Percentiles rank a stretch among this genome's conserved stretches.
Conservation (phyloP, 352 stramenopile species). For the Phytophthora kernoviae region DNA sequence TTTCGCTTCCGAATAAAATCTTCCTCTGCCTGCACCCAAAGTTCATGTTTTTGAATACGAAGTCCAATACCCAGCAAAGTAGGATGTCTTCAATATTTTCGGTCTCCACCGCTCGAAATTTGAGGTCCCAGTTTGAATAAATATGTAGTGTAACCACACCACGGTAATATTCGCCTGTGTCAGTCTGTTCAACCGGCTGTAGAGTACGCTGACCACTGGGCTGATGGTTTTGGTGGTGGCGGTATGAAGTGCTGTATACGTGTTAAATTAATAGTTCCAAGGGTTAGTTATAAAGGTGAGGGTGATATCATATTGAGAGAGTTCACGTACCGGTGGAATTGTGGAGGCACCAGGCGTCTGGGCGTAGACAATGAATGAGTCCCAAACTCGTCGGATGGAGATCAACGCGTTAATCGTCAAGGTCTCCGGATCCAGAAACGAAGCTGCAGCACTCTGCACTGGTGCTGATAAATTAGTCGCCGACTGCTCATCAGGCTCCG, state of each 20-base stretch:
- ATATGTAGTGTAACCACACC: too few relatives aligned
- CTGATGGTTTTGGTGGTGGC: constrained; percentile 29
- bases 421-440: constrained; percentile 25
- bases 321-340: constrained; percentile 40
- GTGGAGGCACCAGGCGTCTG: constrained; percentile 33
- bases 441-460: background rate
- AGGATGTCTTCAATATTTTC: constrained; percentile 56
- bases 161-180: too few relatives aligned
- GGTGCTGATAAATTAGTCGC: constrained; percentile 1
- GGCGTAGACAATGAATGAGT: constrained; percentile 34
- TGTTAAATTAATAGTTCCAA: constrained; percentile 1
- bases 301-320: background rate
- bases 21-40: constrained; percentile 59
- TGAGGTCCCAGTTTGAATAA: too few relatives aligned
- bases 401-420: constrained; percentile 41
- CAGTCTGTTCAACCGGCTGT: too few relatives aligned
- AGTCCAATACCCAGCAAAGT: constrained; percentile 62
- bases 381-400: constrained; percentile 40
- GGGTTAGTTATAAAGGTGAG: constrained; percentile 2
- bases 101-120: too few relatives aligned
- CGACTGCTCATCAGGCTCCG: background rate
- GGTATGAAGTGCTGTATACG: constrained; percentile 49
- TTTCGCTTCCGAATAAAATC: constrained; percentile 38
- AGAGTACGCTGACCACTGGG: constrained; percentile 33
- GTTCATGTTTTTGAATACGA: constrained; percentile 65